Base-by-base conservation (phyloP, 2,329 filamentous ascomycete genomes). In the Didymella keratinophila region DNA sequence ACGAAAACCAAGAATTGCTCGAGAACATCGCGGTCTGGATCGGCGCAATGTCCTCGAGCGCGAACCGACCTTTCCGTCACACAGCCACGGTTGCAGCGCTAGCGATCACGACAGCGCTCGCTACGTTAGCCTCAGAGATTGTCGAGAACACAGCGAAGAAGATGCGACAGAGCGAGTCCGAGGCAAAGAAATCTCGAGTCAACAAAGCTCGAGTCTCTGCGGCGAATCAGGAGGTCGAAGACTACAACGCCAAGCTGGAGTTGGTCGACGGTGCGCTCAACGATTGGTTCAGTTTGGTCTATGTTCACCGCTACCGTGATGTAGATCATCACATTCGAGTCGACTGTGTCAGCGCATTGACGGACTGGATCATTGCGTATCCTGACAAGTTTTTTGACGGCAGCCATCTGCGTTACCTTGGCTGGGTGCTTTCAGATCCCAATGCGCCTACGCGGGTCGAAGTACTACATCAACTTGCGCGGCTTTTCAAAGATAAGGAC, bases 301-400 rank as follows among this genome's bases (percentile, higher is more conserved):
- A 97, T 73, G 90, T 97, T 28, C 94, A 99, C 77, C 89, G 95
- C 46, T 99, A 98, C 76, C 91, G 95, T 61, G 95, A 99, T 73
- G 87, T 97, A 28, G 95, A 99, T 71, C 87, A 92, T 7, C 91
- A 87, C 68, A 96, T 99, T 65, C 87, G 95, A 52, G 87, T 89
- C 0, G 94, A 97, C 71, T 97, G 94, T 72, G 89, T 96, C 23
- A 87, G 90, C 63, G 92, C 92, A 14, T 83, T 99, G 9, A 93
- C 93, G 27, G 85, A 88, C 39, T 99, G 95, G 95, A 96, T 98
- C 66, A 85, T 88, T 73, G 86, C 86, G 11, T 87, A 97, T 50
- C 92, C 93, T 2, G 92, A 92, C 45, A 85, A 91, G 44, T 99
- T 97, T 78, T 92, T 97, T 76, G 91, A 97, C 65, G 92, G 92